phyloP scores from a whole-genome alignment of 208 protist genomes.

The Trypanosoma conorhini region DNA sequence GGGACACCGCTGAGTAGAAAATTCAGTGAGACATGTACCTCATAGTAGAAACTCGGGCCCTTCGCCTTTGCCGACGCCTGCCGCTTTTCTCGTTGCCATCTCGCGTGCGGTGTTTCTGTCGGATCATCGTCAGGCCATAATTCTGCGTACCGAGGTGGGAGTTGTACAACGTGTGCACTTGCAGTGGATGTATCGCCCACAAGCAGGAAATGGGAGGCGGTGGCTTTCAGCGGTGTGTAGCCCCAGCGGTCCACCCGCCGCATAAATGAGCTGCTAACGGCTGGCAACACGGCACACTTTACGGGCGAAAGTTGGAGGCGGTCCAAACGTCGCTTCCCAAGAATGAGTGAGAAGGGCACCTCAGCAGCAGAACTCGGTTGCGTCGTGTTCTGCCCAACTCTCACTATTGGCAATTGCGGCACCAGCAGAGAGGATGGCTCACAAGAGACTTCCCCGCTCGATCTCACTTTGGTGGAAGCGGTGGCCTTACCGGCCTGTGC shows the following conservation, averaged over 20 bases:
- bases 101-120: conserved; percentile 2
- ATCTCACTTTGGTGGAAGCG: neutral
- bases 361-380: neutral
- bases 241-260: conserved; percentile 56
- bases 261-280: conserved; percentile 54
- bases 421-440: neutral
- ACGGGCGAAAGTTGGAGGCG: conserved; percentile 31
- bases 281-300: conserved; percentile 50
- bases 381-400: neutral
- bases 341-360: conserved; percentile 34
- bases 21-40: conserved; percentile 62
- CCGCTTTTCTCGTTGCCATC: conserved; percentile 8
- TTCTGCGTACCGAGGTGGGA: conserved; percentile 12
- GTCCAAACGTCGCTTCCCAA: conserved; percentile 34
- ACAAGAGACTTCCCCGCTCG: neutral
- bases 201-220: conserved; percentile 36
- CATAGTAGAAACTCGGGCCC: conserved; percentile 58
- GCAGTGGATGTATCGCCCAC: conserved; percentile 43
- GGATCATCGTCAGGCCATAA: conserved; percentile 10
- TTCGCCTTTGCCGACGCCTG: neutral
- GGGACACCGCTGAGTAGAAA: conserved; percentile 41
- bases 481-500: neutral
- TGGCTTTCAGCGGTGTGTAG: conserved; percentile 45
- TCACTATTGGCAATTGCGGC: neutral
- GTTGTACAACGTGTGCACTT: conserved; percentile 25